phyloP scores from a whole-genome alignment of 148 eudicot species.

The Dianthus caryophyllus region DNA sequence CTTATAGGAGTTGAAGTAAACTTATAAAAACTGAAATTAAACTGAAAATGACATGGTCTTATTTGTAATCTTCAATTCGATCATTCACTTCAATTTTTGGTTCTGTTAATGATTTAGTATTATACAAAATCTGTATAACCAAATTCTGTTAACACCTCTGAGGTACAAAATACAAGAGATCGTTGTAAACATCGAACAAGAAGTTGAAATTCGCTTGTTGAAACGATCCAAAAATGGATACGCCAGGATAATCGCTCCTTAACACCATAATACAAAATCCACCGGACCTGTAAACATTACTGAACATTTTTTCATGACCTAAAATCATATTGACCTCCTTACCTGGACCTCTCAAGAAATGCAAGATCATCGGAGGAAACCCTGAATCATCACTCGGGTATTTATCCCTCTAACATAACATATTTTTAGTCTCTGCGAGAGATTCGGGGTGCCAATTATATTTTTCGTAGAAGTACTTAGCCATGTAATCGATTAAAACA shows the following conservation, averaged over 20 bases:
- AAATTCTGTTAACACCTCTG: background rate
- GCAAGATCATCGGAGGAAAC: slow-evolving; percentile 1
- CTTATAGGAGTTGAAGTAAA: too few species aligned
- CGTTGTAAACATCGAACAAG: background rate
- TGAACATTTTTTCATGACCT: slow-evolving; percentile 8
- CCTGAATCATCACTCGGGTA: slow-evolving; percentile 4
- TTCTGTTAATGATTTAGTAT: too few species aligned
- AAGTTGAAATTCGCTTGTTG: slow-evolving; percentile 14
- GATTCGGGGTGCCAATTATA: slow-evolving; percentile 4
- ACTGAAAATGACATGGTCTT: too few species aligned
- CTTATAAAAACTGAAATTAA: too few species aligned
- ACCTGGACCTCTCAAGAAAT: background rate
- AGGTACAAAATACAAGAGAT: slow-evolving; percentile 11
- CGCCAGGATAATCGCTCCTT: background rate
- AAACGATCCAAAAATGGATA: slow-evolving; percentile 12
- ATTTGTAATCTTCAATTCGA: too few species aligned
- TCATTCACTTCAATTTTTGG: too few species aligned
- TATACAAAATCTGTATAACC: too few species aligned
- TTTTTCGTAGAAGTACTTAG: background rate
- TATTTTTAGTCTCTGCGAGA: background rate
- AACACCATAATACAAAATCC: slow-evolving; percentile 14
- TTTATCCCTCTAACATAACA: background rate
- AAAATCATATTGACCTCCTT: slow-evolving; percentile 6
- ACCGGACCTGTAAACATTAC: background rate
- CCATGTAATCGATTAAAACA: background rate